Evolutionary conservation across 768 basidiomycete species (phyloP), one percentile per base, ranked within the genome.

Genomic region (Leucosporidium scottii): DNA sequence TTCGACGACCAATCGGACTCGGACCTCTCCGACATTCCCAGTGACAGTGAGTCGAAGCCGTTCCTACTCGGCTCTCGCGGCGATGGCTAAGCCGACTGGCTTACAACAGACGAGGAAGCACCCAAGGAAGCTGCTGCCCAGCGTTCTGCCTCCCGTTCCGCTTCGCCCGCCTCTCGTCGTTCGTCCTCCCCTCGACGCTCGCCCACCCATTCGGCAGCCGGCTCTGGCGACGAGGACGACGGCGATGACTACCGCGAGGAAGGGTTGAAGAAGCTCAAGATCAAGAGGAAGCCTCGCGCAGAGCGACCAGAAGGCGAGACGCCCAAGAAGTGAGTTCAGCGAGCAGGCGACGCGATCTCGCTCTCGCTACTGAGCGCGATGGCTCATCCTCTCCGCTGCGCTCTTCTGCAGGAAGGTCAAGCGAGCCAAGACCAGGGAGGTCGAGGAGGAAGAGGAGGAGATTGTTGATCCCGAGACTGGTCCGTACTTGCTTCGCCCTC

Each of bases 391-490:
- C 21, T 30, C 27, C 25, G 54, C 12, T 66, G 55, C 51, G 72
- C 51, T 39, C 12, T 77, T 74, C 64, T 75, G 62, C 63, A 77
- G 72, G 74, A 80, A 62, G 75, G 76, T 59, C 76, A 75, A 70
- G 70, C 66, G 28, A 78, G 68, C 34, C 78, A 71, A 27, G 61
- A 64, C 5, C 62, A 47, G 27, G 21, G 53, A 57, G n/a, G 62
- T 21, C 9, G 71, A 68, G 48, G 67, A 68, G 68, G 69, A 70
- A 39, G 76, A 75, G 67, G 77, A 59, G 71, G 73, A 72, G 69
- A 77, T 77, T 63, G 76, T 74, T 62, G 77, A 77, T 4, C 87
- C 88, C 15, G 88, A 91, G 63, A 85, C 90, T 80, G 89, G 91
- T 89, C 67, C 61, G 78, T 78, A 25, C 13, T 23, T 31, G 21